Conservation (phyloP, 192 early-diverging fungal species). For the Linnemannia zychae region DNA sequence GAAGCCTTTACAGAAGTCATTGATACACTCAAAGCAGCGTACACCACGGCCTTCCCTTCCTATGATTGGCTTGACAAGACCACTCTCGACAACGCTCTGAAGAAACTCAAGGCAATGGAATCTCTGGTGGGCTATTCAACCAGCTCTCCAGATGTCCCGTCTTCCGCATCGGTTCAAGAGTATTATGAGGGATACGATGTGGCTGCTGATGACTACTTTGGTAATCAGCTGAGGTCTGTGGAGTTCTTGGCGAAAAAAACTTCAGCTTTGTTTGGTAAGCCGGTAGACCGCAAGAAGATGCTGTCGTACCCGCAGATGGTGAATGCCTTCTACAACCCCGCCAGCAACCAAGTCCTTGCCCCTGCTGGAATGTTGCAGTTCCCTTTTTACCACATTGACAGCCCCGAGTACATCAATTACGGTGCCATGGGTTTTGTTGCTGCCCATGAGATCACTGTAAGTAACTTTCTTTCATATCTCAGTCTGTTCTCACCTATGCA, state of each 20-base stretch:
- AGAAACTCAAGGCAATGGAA: slow-evolving; percentile 60
- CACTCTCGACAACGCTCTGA: slow-evolving; percentile 53
- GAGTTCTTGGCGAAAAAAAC: slow-evolving; percentile 23
- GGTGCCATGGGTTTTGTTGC: slow-evolving; percentile 73
- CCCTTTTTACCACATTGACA: slow-evolving; percentile 67
- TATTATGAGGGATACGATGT: slow-evolving; percentile 54
- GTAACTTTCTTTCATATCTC: too few species aligned
- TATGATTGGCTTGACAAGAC: slow-evolving; percentile 61
- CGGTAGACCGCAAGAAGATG: slow-evolving; percentile 51
- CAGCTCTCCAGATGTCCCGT: slow-evolving; percentile 47
- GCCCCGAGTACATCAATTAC: slow-evolving; percentile 73
- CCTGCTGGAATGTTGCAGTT: slow-evolving; percentile 68
- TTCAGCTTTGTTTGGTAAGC: slow-evolving; percentile 34
- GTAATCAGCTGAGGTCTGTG: slow-evolving; percentile 43
- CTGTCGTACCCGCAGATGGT: slow-evolving; percentile 65
- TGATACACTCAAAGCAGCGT: slow-evolving; percentile 49
- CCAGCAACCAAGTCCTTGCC: slow-evolving; percentile 30
- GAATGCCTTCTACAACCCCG: slow-evolving; percentile 67
- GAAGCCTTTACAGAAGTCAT: slow-evolving; percentile 57
- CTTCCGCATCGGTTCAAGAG: slow-evolving; percentile 56
- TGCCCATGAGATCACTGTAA: slow-evolving; percentile 76
- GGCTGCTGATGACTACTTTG: slow-evolving; percentile 52
- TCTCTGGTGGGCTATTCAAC: slow-evolving; percentile 64
- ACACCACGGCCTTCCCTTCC: slow-evolving; percentile 43
- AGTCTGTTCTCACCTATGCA: slow-evolving; percentile 1